Conservation (phyloP, 805 yeast species). For the Metschnikowia chrysomelidarum region DNA sequence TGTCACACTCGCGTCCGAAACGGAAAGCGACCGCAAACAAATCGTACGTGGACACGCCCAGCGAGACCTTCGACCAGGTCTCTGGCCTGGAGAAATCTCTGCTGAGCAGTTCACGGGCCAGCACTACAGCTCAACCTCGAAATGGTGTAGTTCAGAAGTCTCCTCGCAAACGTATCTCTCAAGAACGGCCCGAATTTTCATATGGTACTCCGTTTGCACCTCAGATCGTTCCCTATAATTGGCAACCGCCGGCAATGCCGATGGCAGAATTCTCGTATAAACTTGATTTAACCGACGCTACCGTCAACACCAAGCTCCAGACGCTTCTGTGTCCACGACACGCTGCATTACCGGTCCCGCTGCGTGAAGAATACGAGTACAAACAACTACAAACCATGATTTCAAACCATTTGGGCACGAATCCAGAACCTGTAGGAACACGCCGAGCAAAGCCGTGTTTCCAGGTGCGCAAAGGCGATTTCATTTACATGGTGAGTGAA, state of each 20-base stretch:
- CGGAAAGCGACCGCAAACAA: constrained; percentile 21
- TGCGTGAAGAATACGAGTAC: constrained; percentile 10
- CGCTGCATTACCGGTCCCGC: constrained; percentile 7
- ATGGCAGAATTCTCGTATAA: constrained; percentile 43
- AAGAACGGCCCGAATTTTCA: no score
- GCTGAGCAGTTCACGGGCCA: constrained; percentile 2
- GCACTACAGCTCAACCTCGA: constrained; percentile 1
- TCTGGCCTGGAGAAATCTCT: constrained; percentile 4
- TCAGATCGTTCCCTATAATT: constrained; percentile 31
- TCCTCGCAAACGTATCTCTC: no score
- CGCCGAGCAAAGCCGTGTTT: constrained; percentile 17
- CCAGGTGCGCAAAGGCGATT: constrained; percentile 54
- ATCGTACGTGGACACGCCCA: constrained; percentile 19
- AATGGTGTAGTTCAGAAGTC: no score
- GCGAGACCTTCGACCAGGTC: constrained; percentile 8
- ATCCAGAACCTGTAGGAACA: constrained; percentile 7
- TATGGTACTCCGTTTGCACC: background rate
- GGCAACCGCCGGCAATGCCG: constrained; percentile 45
- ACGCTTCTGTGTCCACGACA: constrained; percentile 39
- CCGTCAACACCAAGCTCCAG: constrained; percentile 37
- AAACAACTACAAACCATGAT: constrained; percentile 12
- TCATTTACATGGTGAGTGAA: constrained; percentile 80
- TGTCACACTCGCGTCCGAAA: constrained; percentile 19
- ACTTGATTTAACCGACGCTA: constrained; percentile 42
- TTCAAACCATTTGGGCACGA: constrained; percentile 9